Base-by-base conservation (phyloP, 768 basidiomycete species). In the Pulveroboletus sp. region DNA sequence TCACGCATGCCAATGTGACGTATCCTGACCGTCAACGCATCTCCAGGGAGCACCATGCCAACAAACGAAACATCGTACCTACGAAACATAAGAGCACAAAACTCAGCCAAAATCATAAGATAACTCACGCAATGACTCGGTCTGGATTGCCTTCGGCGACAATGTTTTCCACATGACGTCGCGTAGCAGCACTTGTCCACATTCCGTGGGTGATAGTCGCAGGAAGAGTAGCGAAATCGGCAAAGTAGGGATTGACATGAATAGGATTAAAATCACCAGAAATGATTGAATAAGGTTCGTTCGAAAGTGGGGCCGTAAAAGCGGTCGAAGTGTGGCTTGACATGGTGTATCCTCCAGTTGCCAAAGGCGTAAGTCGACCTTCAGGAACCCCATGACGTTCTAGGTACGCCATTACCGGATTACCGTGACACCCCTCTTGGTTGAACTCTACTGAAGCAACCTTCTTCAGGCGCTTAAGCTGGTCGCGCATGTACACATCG, bases 211-310 rank as follows among this genome's bases (percentile, higher is more conserved):
- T 97, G 63, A 99, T 98, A 9, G 96, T 99, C 12, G 89, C 87
- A 24, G 95, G 94, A 12, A 99, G 82, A 6, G 85, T 81, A 2
- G 95, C 94, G 54, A 87, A 91, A 66, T 93, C 86, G 21, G 96
- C 83, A 75, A 99, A 97, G 77, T 98, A 98, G 0, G 96, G 95
- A 70, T 99, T 97, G 68, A 96, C 76, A 67, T 99, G 96, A 59
- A 99, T 99, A 27, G 96, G 96, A 69, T 99, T 98, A 77, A 92
- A 98, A 70, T 99, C 95, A 39, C 95, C 94, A 0, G 96, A 99
- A 42, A 94, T 80, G 68, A 85, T 83, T 5, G 94, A 97, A 72
- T 98, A 99, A 2, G 93, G 88, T 69, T 95, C 90, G 64, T 99
- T 99, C 41, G 90, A 91, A 39, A 89, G 73, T 24, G 95, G 95